phyloP scores from a whole-genome alignment of 2,329 filamentous ascomycete species.

The Leptographium wingfieldii region DNA sequence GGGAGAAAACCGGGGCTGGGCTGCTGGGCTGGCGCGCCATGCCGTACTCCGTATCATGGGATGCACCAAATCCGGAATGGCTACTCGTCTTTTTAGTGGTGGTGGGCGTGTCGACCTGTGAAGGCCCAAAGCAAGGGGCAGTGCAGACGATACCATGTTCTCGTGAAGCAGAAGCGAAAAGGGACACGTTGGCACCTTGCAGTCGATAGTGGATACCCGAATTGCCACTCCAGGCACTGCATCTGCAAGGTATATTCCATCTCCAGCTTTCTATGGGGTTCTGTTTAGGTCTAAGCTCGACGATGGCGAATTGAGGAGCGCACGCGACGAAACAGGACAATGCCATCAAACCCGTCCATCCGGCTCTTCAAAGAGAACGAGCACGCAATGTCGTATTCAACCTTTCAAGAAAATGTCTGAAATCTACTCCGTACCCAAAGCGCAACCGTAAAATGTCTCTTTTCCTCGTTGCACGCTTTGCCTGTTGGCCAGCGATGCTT shows the following conservation, averaged over 20 bases:
- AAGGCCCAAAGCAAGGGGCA: slow-evolving; percentile 1
- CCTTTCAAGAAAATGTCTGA: not conserved
- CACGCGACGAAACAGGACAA: not conserved
- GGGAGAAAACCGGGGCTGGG: slow-evolving; percentile 3
- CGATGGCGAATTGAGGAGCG: not conserved
- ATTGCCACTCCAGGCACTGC: not conserved
- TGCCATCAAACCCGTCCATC: not conserved
- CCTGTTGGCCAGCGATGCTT: not conserved
- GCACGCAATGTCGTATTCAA: not conserved
- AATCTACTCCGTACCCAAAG: not conserved
- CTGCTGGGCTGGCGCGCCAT: slow-evolving; percentile 8
- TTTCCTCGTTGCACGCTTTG: not conserved
- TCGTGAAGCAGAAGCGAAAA: not conserved
- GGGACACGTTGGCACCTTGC: not conserved
- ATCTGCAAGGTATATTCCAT: not conserved
- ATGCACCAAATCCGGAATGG: slow-evolving; percentile 8
- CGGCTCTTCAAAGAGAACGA: not conserved
- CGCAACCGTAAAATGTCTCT: not conserved
- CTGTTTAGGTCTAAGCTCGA: not conserved
- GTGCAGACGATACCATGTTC: not conserved
- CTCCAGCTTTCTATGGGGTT: not conserved
- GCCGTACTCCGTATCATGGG: slow-evolving; percentile 7
- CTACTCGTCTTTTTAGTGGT: not conserved
- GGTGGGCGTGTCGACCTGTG: not conserved
- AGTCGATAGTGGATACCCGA: not conserved